phyloP scores from a whole-genome alignment of 1,139 yeast species.

The Pneumocystis canis region DNA sequence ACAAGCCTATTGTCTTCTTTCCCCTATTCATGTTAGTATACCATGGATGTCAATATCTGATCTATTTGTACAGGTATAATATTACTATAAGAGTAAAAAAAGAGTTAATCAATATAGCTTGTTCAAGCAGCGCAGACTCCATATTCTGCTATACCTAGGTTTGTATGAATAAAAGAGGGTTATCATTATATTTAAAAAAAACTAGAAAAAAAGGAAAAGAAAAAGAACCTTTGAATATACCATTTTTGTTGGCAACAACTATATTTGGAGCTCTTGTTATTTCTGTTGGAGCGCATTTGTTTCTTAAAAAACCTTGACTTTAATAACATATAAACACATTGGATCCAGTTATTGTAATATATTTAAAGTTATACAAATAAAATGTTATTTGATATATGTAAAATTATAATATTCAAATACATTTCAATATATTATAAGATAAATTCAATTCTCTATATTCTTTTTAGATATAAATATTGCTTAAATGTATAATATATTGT shows the following conservation, averaged over 20 bases:
- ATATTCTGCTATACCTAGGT: conserved; percentile 40
- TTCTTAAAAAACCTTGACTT: conserved; percentile 29
- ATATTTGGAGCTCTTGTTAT: conserved; percentile 47
- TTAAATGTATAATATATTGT: not conserved
- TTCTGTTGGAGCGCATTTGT: conserved; percentile 44
- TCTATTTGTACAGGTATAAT: conserved; percentile 46
- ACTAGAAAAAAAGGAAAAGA: conserved; percentile 47
- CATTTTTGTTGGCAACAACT: conserved; percentile 35
- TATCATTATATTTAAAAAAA: not conserved
- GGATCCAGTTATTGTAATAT: not conserved
- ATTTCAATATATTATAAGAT: not conserved
- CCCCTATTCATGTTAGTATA: conserved; percentile 77
- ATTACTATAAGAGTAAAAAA: not conserved
- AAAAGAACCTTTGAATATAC: conserved; percentile 34
- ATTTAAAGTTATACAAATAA: not conserved
- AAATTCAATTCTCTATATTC: no score
- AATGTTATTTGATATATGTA: not conserved
- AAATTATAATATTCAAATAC: not conserved
- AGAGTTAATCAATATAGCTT: conserved; percentile 22
- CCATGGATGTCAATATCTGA: conserved; percentile 77
- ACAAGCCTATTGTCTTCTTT: conserved; percentile 47
- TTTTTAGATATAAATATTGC: not conserved
- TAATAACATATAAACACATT: conserved; percentile 14
- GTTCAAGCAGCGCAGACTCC: conserved; percentile 84
- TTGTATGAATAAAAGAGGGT: not conserved